phyloP scores from a whole-genome alignment of 441 rosid genomes.

The Populus hybrid region DNA sequence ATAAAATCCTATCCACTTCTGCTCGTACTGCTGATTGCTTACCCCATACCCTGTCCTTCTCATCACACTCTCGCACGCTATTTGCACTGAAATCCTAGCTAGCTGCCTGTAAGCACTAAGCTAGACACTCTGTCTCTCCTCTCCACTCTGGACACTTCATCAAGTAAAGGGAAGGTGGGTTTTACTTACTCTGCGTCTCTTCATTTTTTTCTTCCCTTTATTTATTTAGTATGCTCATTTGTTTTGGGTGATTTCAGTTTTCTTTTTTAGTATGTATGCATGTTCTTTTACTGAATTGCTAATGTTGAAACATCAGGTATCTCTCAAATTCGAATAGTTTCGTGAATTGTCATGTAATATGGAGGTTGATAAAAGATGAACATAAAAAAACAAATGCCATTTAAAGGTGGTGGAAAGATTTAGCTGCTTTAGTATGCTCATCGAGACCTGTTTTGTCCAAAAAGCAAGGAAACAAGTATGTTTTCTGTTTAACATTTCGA shows the following conservation, averaged over 20 bases:
- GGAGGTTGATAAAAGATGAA: background rate
- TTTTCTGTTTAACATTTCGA: background rate
- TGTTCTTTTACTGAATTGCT: background rate
- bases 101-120: background rate
- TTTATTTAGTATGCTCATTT: background rate
- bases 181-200: background rate
- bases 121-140: background rate
- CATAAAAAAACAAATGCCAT: background rate
- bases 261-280: background rate
- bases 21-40: constrained; percentile 1
- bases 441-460: background rate
- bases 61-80: background rate
- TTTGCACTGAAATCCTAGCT: background rate
- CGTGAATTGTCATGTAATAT: background rate
- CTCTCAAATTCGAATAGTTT: background rate
- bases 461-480: background rate
- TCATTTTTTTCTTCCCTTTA: background rate
- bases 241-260: background rate
- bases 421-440: background rate
- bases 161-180: background rate
- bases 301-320: background rate
- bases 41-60: background rate
- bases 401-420: background rate
- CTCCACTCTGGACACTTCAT: background rate
- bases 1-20: constrained; percentile 37